A percentile compares a stretch with the other conserved stretches of the same genome.
Conservation (phyloP, 495 filamentous ascomycete species). For the Aspergillus nidulans region DNA sequence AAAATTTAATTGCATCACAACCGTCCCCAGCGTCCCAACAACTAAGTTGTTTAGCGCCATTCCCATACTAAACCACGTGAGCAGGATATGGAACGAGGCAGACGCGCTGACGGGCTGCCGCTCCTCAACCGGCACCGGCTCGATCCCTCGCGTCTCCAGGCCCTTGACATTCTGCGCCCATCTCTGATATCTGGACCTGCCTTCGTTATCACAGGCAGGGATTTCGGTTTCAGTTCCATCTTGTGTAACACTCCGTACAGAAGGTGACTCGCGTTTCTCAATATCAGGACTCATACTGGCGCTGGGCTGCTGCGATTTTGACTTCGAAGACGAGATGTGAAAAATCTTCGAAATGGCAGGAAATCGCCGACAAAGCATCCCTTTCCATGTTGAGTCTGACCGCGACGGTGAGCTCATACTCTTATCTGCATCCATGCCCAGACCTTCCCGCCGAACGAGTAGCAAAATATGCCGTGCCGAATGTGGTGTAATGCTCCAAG, state of each 20-base stretch:
- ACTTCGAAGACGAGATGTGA: not conserved
- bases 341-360: not conserved
- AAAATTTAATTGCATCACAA: constrained; percentile 61
- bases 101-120: constrained; percentile 31
- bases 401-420: not conserved
- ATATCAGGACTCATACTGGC: constrained; percentile 13
- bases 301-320: not conserved
- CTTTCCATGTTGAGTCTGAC: not conserved
- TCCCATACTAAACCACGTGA: constrained; percentile 73
- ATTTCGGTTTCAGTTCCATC: constrained; percentile 8
- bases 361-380: not conserved
- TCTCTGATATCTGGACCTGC: constrained; percentile 23
- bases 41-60: constrained; percentile 69
- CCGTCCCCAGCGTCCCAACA: constrained; percentile 63
- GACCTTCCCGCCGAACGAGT: not conserved
- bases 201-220: not conserved
- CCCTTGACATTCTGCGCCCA: constrained; percentile 40
- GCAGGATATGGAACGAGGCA: constrained; percentile 53
- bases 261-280: constrained; percentile 16
- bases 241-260: constrained; percentile 20
- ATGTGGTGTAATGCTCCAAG: not conserved
- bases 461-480: not conserved
- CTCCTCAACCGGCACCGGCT: constrained; percentile 57
- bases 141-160: constrained; percentile 66
- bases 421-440: not conserved